A percentile compares a stretch with the other conserved stretches of the same genome.
Conservation (phyloP, 306 rosid species). For the barrel medic (Medicago truncatula) region MtrunA17r5.0-ANR NC_053048.1:42621501-42622000, state of each 20-base stretch:
- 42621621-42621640: conserved; percentile 27
- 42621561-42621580: conserved; percentile 1
- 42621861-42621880: neutral
- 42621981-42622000: conserved; percentile 17
- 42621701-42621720: conserved; percentile 6
- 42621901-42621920: conserved; percentile 25
- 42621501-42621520: conserved; percentile 76
- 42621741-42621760: neutral
- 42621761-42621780: neutral
- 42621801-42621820: conserved; percentile 22
- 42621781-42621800: neutral
- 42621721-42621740: neutral
- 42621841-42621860: conserved; percentile 20
- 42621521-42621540: conserved; percentile 66
- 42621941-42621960: neutral
- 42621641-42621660: conserved; percentile 6
- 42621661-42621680: neutral
- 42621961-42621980: neutral
- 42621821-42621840: conserved; percentile 1
- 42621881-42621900: conserved; percentile 29
- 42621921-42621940: conserved; percentile 11
- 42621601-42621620: neutral
- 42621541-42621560: conserved; percentile 25
- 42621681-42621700: neutral
- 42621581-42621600: conserved; percentile 22